Percentiles rank a stretch among this genome's conserved stretches.
Conservation (phyloP, 306 rosid species). For the Hylodesmum podocarpum region DNA sequence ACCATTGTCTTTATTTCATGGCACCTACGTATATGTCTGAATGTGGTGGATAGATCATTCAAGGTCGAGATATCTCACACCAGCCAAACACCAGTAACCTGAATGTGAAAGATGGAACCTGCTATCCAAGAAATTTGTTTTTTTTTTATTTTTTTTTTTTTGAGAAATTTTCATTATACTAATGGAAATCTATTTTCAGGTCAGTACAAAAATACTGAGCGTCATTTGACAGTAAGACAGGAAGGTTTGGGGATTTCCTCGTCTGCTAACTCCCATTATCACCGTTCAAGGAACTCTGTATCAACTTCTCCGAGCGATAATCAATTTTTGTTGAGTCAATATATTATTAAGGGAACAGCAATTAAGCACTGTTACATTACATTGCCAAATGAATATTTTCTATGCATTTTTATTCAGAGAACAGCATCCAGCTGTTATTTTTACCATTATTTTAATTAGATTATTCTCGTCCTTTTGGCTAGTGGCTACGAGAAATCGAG, state of each 20-base stretch:
- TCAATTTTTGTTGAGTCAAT: constrained; percentile 1
- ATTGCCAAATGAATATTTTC: background rate
- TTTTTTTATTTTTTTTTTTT: background rate
- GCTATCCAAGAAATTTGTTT: background rate
- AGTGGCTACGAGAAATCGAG: background rate
- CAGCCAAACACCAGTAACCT: background rate
- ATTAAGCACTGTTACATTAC: background rate
- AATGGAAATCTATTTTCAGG: background rate
- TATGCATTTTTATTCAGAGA: background rate
- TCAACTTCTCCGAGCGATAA: background rate
- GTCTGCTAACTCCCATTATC: background rate
- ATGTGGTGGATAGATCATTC: background rate
- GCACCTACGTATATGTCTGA: background rate
- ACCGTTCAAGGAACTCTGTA: background rate
- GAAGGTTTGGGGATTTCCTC: background rate
- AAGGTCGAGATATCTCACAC: background rate
- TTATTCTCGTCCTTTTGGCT: background rate
- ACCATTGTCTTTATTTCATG: background rate
- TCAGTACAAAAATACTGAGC: background rate
- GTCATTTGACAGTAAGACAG: background rate
- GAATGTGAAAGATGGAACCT: background rate
- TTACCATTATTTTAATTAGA: too few relatives aligned
- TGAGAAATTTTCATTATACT: background rate
- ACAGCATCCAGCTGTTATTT: background rate
- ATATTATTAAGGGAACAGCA: background rate